Percentiles rank a stretch among this genome's conserved stretches.
Conservation (phyloP, 1,284 basidiomycete genomes). For the Austroboletus niveus region DNA sequence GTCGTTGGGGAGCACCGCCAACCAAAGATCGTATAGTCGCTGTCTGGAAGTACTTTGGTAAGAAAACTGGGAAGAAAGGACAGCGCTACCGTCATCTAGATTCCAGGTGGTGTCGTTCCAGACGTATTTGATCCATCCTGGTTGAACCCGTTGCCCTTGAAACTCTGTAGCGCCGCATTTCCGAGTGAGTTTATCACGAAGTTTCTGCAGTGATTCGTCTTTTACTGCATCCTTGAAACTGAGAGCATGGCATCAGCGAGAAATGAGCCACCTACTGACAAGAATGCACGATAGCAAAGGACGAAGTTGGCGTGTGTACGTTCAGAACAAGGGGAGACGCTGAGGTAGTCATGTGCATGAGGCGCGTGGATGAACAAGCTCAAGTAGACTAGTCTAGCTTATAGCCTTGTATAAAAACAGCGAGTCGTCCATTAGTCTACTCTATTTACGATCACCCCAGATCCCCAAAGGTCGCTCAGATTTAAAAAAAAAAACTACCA, state of each 20-base stretch:
- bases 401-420: not conserved
- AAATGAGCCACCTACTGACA: constrained; percentile 42
- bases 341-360: not conserved
- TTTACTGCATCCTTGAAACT: constrained; percentile 44
- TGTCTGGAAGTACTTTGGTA: constrained; percentile 42
- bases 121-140: constrained; percentile 80
- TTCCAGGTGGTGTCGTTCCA: constrained; percentile 75
- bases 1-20: constrained; percentile 55
- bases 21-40: constrained; percentile 76
- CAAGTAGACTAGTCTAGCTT: not conserved
- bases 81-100: constrained; percentile 64
- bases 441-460: constrained; percentile 8
- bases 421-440: not conserved
- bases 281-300: constrained; percentile 71
- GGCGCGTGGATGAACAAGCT: not conserved
- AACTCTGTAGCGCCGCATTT: constrained; percentile 55
- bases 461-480: not conserved
- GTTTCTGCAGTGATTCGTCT: constrained; percentile 57
- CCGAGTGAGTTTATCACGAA: constrained; percentile 67
- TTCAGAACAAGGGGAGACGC: constrained; percentile 49
- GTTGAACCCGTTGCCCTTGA: constrained; percentile 55
- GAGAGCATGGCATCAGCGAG: constrained; percentile 1
- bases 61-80: not conserved
- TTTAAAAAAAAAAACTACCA: constrained; percentile 44
- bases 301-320: constrained; percentile 70